Evolutionary conservation across 2,329 filamentous ascomycete species (phyloP).

Genomic region (Parastagonospora nodorum): DNA sequence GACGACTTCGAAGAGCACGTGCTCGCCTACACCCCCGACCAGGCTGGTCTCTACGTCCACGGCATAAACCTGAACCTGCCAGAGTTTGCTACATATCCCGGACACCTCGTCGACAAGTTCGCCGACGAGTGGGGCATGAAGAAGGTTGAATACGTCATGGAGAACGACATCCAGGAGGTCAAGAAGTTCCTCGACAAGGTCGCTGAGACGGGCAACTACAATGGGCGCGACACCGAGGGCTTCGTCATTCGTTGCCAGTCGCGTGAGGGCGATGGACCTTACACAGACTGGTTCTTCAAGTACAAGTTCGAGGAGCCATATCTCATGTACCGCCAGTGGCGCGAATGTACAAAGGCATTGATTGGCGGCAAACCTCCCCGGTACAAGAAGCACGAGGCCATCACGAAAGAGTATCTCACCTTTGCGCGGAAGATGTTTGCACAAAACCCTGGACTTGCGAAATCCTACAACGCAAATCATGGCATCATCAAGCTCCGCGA

Average conservation of each 20-base stretch:
- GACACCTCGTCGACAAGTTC: constrained; percentile 82
- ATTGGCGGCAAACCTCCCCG: constrained; percentile 76
- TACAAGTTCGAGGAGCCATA: constrained; percentile 99
- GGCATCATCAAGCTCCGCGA: constrained; percentile 92
- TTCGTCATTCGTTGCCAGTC: constrained; percentile 92
- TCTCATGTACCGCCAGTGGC: constrained; percentile 98
- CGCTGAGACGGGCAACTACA: constrained; percentile 86
- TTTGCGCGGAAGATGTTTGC: constrained; percentile 78
- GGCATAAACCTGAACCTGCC: constrained; percentile 96
- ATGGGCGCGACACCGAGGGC: constrained; percentile 91
- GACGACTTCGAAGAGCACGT: constrained; percentile 98
- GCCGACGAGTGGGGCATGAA: constrained; percentile 93
- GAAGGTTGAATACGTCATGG: constrained; percentile 79
- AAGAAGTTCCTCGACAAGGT: constrained; percentile 81
- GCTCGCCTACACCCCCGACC: constrained; percentile 79
- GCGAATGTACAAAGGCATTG: constrained; percentile 90
- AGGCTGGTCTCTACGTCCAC: constrained; percentile 90
- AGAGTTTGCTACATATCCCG: constrained; percentile 85
- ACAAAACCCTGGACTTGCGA: constrained; percentile 68
- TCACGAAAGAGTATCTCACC: constrained; percentile 87
- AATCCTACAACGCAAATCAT: constrained; percentile 82
- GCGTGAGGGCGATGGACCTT: constrained; percentile 61
- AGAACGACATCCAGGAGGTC: constrained; percentile 74
- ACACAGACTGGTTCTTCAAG: constrained; percentile 99
- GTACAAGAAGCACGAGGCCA: constrained; percentile 83